Evolutionary conservation across 2,329 filamentous ascomycete species (phyloP).

Genomic region (Grosmannia huntii): DNA sequence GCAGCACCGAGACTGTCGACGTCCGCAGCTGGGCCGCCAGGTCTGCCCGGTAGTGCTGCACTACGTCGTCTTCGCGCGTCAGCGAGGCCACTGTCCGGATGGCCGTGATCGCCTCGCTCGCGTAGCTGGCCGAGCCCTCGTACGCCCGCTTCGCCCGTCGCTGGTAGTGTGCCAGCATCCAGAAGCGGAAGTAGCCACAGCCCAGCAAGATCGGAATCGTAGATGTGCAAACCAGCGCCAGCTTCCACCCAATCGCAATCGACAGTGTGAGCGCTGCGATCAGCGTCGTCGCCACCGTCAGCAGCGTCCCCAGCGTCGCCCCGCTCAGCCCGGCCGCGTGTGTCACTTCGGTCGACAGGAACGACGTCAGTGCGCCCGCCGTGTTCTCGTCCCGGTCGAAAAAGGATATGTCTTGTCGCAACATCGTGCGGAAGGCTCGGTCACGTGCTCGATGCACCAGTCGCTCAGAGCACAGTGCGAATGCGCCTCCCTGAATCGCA

Average conservation of each 20-base stretch:
- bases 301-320: constrained; percentile 72
- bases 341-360: constrained; percentile 80
- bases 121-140: constrained; percentile 68
- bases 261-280: constrained; percentile 50
- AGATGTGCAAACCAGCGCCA: constrained; percentile 28
- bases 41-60: constrained; percentile 53
- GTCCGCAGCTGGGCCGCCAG: constrained; percentile 53
- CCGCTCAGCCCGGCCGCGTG: constrained; percentile 81
- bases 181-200: constrained; percentile 45
- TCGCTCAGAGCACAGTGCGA: constrained; percentile 77
- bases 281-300: constrained; percentile 70
- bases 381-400: constrained; percentile 87
- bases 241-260: constrained; percentile 29
- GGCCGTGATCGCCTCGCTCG: constrained; percentile 84
- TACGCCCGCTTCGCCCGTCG: constrained; percentile 69
- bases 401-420: constrained; percentile 85
- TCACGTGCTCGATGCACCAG: constrained; percentile 75
- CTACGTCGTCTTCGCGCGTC: constrained; percentile 74
- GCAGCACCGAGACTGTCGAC: constrained; percentile 61
- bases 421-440: constrained; percentile 70
- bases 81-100: constrained; percentile 89
- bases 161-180: constrained; percentile 56
- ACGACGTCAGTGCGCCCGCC: constrained; percentile 75
- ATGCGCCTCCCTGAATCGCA: constrained; percentile 54
- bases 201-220: constrained; percentile 26